These are phyloP conservation scores for Fusarium bulbicola DNA, from an alignment of 2,329 filamentous ascomycete species.

Conservation along the genomic window DNA sequence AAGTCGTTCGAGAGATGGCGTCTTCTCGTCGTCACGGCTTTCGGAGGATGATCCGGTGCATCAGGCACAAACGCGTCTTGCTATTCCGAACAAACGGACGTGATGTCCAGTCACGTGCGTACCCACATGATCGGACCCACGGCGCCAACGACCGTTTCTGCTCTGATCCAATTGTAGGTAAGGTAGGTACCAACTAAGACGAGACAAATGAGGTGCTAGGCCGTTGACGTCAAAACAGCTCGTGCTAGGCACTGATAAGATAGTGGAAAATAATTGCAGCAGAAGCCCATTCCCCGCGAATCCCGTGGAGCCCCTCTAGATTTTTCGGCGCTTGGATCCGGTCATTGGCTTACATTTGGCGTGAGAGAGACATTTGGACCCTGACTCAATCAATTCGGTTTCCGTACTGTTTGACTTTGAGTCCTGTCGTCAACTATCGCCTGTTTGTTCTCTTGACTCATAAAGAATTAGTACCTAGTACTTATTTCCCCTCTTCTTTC, in stretches of 20 bases:
- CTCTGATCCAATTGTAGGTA: no score
- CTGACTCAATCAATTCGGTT: constrained; percentile 26
- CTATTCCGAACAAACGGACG: not conserved
- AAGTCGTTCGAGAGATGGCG: not conserved
- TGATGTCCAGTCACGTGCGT: constrained; percentile 8
- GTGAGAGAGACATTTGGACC: constrained; percentile 17
- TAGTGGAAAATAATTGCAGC: constrained; percentile 11
- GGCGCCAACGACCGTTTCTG: not conserved
- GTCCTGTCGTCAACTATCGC: not conserved
- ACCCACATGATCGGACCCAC: constrained; percentile 19
- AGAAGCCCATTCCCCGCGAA: constrained; percentile 10
- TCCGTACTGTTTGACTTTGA: not conserved
- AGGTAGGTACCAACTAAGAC: not conserved
- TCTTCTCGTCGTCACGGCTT: constrained; percentile 5
- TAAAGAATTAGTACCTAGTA: not conserved
- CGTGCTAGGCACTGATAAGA: constrained; percentile 20
- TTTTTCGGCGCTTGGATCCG: constrained; percentile 41
- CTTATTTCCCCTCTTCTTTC: not conserved
- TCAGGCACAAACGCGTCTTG: constrained; percentile 19
- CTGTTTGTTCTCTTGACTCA: not conserved
- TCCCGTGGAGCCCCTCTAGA: constrained; percentile 31
- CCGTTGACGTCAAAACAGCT: constrained; percentile 32
- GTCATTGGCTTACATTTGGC: not conserved
- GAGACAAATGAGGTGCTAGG: not conserved
- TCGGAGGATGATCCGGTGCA: constrained; percentile 25